A percentile compares a stretch with the other conserved stretches of the same genome.
Evolutionary conservation across 2,329 filamentous ascomycete genomes (phyloP).

Genomic region (Aspergillus viridinutans): DNA sequence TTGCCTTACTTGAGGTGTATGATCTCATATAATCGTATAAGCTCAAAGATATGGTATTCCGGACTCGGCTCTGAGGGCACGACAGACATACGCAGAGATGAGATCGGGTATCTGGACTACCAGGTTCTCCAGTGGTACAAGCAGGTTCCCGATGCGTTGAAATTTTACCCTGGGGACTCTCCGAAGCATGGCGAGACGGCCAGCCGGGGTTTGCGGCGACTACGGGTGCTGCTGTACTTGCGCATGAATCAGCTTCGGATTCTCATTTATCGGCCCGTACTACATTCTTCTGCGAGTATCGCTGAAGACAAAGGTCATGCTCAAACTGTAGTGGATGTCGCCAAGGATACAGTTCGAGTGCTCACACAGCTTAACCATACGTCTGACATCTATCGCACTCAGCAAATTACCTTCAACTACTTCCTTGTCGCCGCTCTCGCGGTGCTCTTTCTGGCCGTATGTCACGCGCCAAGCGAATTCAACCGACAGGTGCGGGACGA

Average conservation of each 20-base stretch:
- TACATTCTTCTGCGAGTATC: conserved; percentile 81
- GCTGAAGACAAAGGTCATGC: conserved; percentile 70
- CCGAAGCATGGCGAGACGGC: conserved; percentile 46
- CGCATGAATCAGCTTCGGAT: conserved; percentile 88
- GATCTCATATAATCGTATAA: conserved; percentile 77
- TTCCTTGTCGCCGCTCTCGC: conserved; percentile 62
- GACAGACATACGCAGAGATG: conserved; percentile 63
- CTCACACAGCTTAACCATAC: conserved; percentile 59
- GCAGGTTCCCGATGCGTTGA: conserved; percentile 60
- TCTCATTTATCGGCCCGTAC: conserved; percentile 78
- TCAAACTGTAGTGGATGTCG: conserved; percentile 62
- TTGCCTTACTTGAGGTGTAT: conserved; percentile 74
- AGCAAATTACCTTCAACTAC: conserved; percentile 64
- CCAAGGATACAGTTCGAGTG: conserved; percentile 61
- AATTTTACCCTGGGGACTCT: conserved; percentile 57
- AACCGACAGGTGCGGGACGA: conserved; percentile 59
- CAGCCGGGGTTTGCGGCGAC: conserved; percentile 64
- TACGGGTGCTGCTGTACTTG: conserved; percentile 80
- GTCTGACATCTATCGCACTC: conserved; percentile 59
- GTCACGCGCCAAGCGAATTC: conserved; percentile 59
- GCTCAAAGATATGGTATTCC: conserved; percentile 80
- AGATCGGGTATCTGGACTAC: conserved; percentile 75
- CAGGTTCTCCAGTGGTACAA: conserved; percentile 87
- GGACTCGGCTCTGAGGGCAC: conserved; percentile 67
- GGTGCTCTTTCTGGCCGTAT: conserved; percentile 61